Evolutionary conservation across 1,139 yeast genomes (phyloP).

Genomic region (Yamadazyma pseudoaaseri): DNA sequence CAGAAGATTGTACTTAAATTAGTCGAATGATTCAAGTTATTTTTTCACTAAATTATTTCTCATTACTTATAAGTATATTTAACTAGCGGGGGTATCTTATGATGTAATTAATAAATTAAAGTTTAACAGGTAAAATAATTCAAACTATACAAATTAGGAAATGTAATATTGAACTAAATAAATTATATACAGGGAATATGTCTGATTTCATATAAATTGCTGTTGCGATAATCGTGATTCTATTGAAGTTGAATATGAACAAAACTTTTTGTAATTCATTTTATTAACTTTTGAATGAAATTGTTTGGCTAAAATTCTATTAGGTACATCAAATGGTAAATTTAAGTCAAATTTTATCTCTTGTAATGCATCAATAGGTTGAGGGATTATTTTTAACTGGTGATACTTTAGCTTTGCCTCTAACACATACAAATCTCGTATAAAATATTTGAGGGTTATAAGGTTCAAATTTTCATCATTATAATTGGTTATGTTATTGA

Average conservation of each 20-base stretch:
- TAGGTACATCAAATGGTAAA: constrained; percentile 6
- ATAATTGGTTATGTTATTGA: constrained; percentile 4
- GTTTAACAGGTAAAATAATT: background rate
- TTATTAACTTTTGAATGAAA: constrained; percentile 6
- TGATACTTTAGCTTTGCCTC: constrained; percentile 9
- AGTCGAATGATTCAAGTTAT: background rate
- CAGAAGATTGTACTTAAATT: background rate
- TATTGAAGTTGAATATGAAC: constrained; percentile 6
- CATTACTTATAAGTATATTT: no score
- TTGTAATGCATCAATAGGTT: background rate
- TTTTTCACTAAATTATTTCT: no score
- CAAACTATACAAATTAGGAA: background rate
- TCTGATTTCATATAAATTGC: background rate
- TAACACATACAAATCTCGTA: constrained; percentile 6
- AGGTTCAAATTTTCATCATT: constrained; percentile 3
- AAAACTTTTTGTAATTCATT: constrained; percentile 1
- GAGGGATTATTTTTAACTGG: constrained; percentile 1
- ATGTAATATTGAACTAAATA: background rate
- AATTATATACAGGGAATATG: constrained; percentile 1
- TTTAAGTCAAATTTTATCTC: constrained; percentile 3
- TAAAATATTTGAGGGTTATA: constrained; percentile 7
- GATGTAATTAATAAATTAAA: constrained; percentile 3
- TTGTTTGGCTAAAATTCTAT: constrained; percentile 1
- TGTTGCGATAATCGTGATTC: constrained; percentile 4
- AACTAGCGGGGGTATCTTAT: background rate